Evolutionary conservation across 164 flowering plant genomes (phyloP).

Genomic region (Sedum album): DNA sequence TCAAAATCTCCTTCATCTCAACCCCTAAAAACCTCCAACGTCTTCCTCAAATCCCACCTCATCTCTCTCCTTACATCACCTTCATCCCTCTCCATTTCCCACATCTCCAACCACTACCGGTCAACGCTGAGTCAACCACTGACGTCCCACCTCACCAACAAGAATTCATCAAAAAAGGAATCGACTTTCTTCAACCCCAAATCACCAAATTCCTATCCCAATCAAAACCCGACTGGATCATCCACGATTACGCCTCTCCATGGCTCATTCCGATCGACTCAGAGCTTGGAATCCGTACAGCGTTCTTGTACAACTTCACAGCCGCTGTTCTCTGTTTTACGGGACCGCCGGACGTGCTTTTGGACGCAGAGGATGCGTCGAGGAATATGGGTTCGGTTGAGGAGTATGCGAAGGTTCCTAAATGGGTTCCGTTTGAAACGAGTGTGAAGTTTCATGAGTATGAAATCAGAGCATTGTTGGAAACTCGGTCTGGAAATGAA

Average conservation of each 20-base stretch:
- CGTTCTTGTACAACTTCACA: conserved; percentile 31
- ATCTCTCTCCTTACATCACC: conserved; percentile 15
- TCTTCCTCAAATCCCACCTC: conserved; percentile 26
- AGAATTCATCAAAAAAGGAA: conserved; percentile 31
- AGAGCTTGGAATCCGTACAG: conserved; percentile 20
- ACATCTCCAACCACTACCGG: conserved; percentile 18
- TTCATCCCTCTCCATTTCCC: conserved; percentile 32
- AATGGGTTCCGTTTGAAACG: conserved; percentile 39
- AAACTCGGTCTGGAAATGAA: conserved; percentile 11
- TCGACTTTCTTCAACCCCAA: conserved; percentile 24
- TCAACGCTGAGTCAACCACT: conserved; percentile 30
- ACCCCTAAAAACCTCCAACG: conserved; percentile 43
- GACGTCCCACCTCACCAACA: conserved; percentile 28
- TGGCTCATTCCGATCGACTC: conserved; percentile 47
- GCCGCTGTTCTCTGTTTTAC: conserved; percentile 25
- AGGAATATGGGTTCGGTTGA: conserved; percentile 22
- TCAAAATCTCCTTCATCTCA: conserved; percentile 38
- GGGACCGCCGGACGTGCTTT: conserved; percentile 30
- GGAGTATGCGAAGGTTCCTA: conserved; percentile 19
- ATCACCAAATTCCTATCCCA: conserved; percentile 22
- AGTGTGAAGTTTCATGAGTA: conserved; percentile 23
- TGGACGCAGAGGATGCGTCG: conserved; percentile 8
- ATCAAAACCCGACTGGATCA: conserved; percentile 36
- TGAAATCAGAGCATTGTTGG: conserved; percentile 20
- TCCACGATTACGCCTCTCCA: conserved; percentile 45